Evolutionary conservation across 805 yeast species (phyloP), one percentile per base, ranked within the genome.

Genomic region (Cephaloascus fragrans): DNA sequence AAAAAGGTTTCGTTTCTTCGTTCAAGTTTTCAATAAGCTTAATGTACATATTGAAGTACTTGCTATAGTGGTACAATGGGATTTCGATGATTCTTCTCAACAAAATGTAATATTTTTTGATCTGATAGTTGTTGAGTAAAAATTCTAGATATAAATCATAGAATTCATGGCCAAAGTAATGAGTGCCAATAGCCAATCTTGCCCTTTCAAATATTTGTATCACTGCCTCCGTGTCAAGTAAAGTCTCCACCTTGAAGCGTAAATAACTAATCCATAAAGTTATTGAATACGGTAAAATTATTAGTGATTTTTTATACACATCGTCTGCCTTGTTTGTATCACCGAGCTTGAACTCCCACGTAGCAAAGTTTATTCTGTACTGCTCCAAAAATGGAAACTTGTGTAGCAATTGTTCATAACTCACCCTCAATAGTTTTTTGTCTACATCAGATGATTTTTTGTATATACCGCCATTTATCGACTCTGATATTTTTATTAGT

Each of bases 341-440:
- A 1, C 76, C 77, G 23, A 73, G 49, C 26, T 53, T 56, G 45
- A 64, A 71, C 45, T 68, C 70, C 64, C 69, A 58, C 3, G 55
- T 48, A 0, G 82, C 80, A 50, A 59, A 75, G 31, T 68, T 61
- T n/a, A 73, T 55, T 84, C 84, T 79, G 47, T 74, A 74, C 35
- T 71, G 72, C 44, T 69, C 75, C 23, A 70, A 53, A 4, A 58
- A 51, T 0, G 85, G 84, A 46, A 56, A 77, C 36, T 64, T 61
- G 1, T 52, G 51, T 14, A 78, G 56, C 12, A 77, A 50, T 32
- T 67, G 61, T 34, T 60, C 61, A 45, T 67, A 74, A 2, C 72
- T 51, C 3, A 55, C 42, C 34, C 69, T 48, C 28, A 76, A 49
- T 8, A 62, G 41, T 17, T 57, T 50, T 5, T 65, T 44, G 34